phyloP scores from a whole-genome alignment of 768 basidiomycete genomes.

The Kwoniella dejecticola region DNA sequence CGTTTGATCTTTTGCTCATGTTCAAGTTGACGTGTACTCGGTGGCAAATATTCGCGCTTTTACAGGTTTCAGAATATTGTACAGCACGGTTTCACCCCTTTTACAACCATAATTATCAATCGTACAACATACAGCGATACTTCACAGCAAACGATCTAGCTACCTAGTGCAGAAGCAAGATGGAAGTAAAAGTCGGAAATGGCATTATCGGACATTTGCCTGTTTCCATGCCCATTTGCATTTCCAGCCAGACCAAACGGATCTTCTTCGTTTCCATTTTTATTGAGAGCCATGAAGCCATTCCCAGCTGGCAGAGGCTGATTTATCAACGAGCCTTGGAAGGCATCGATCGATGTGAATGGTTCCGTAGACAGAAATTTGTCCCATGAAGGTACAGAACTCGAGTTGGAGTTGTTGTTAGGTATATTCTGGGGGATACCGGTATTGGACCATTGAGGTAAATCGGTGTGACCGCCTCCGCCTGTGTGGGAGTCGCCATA shows the following conservation, averaged over 20 bases:
- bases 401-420: not conserved
- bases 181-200: slow-evolving; percentile 15
- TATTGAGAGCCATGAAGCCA: not conserved
- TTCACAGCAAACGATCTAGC: not conserved
- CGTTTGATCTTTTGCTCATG: no score
- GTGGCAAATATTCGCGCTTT: no score
- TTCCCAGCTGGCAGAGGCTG: not conserved
- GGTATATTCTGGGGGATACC: not conserved
- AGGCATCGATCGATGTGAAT: not conserved
- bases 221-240: not conserved
- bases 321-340: not conserved
- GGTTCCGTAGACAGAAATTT: slow-evolving; percentile 9
- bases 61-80: no score
- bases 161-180: slow-evolving; percentile 14
- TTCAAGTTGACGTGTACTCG: no score
- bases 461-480: not conserved
- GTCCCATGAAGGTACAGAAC: slow-evolving; percentile 2
- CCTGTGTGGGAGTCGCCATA: no score
- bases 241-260: not conserved
- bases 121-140: no score
- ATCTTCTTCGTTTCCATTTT: not conserved
- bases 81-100: no score
- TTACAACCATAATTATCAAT: no score
- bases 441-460: not conserved
- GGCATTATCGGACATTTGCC: slow-evolving; percentile 13